Base-by-base conservation (phyloP, 257 asterid genomes). In the Nicotiana undulata region DNA sequence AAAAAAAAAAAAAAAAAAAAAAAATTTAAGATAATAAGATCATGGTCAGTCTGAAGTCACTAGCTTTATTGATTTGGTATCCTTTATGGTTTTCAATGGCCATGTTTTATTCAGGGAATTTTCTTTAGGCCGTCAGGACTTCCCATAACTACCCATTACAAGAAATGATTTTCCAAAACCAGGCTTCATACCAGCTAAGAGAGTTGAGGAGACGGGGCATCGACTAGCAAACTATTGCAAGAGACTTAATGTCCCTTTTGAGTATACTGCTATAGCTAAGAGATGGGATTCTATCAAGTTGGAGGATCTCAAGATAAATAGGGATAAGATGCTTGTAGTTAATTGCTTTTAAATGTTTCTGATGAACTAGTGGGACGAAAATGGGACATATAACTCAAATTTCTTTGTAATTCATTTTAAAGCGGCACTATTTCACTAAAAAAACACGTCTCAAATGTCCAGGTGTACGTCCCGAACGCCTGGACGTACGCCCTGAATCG, bases 21-120 rank as follows among this genome's bases (percentile, higher is more conserved):
- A n/a, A n/a, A n/a, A n/a, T n/a, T n/a, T n/a, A n/a, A n/a, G 32
- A 31, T 64, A 64, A 64, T 65, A 66, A 66, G 75, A 34, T 67
- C 40, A 37, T 29, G 3, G 31, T 3, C 10, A 1, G 10, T 10
- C 76, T 67, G 10, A 67, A n/a, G 3, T 10, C 28, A 10, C 6
- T 0, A 3, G 22, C 22, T 46, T 1, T 46, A 84, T 88, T 66
- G 88, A 88, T 76, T 88, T 31, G 88, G 91, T 1, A 82, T 86
- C 26, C 72, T 79, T 2, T 86, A 81, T 51, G 89, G 89, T 46
- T 88, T 84, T n/a, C 91, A 86, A n/a, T 88, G 88, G 89, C 88
- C 89, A 4, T 81, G 88, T 29, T 46, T 88, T 1, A 86, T 86
- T 32, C 89, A 88, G 75, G 87, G 85, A 6, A 2, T 86, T 49